phyloP scores from a whole-genome alignment of 2,329 filamentous ascomycete genomes.

The Colletotrichum melonis region DNA sequence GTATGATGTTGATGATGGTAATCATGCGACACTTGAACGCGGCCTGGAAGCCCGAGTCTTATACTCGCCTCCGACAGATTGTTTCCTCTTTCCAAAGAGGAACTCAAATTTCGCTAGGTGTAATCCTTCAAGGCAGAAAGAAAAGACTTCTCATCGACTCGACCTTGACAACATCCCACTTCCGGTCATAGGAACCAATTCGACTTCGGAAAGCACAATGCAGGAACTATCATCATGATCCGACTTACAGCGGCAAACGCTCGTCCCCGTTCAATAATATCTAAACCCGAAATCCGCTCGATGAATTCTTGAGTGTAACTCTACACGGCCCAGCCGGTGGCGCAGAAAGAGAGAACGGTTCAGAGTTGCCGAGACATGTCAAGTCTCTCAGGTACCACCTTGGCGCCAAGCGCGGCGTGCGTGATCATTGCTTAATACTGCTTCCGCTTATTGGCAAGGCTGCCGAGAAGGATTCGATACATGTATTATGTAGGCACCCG shows the following conservation, averaged over 20 bases:
- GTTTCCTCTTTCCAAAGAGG: not conserved
- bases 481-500: not conserved
- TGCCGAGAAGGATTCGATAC: not conserved
- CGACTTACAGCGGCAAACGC: not conserved
- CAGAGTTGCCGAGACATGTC: not conserved
- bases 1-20: not conserved
- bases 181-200: not conserved
- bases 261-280: not conserved
- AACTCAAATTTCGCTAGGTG: not conserved
- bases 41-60: not conserved
- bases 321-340: not conserved
- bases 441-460: conserved; percentile 27
- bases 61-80: not conserved
- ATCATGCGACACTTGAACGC: not conserved
- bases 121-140: not conserved
- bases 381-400: not conserved
- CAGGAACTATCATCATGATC: not conserved
- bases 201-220: not conserved
- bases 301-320: not conserved
- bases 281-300: not conserved
- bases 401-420: not conserved
- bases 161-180: not conserved
- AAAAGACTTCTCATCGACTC: too few relatives aligned
- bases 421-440: conserved; percentile 7
- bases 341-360: not conserved